These are phyloP conservation scores for Fusarium sp. DNA, from an alignment of 2,329 filamentous ascomycete species.

Conservation along the genomic window DNA sequence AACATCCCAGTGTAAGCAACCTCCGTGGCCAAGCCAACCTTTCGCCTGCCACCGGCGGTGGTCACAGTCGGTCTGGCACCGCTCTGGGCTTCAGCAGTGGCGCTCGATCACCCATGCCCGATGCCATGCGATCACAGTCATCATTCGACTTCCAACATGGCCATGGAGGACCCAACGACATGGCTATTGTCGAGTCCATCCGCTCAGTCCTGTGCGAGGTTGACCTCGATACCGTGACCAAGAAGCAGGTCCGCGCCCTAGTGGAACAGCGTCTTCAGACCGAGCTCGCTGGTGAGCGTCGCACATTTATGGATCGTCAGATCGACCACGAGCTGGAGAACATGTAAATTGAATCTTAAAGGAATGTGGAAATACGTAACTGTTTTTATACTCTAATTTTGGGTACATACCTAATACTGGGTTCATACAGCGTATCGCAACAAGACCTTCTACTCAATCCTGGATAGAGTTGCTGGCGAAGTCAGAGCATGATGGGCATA, in stretches of 20 bases:
- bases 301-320: slow-evolving; percentile 88
- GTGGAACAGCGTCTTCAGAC: slow-evolving; percentile 95
- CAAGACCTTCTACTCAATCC: slow-evolving; percentile 1
- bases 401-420: slow-evolving; percentile 39
- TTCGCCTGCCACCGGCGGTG: slow-evolving; percentile 56
- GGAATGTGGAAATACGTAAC: slow-evolving; percentile 7
- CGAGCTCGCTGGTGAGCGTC: slow-evolving; percentile 85
- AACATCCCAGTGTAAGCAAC: slow-evolving; percentile 72
- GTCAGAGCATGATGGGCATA: slow-evolving; percentile 16
- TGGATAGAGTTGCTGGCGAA: slow-evolving; percentile 21
- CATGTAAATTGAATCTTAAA: slow-evolving; percentile 69
- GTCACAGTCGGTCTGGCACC: slow-evolving; percentile 54
- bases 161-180: slow-evolving; percentile 77
- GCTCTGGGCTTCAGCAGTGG: slow-evolving; percentile 61
- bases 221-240: slow-evolving; percentile 95
- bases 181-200: slow-evolving; percentile 84
- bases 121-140: slow-evolving; percentile 60
- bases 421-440: slow-evolving; percentile 25
- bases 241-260: slow-evolving; percentile 93
- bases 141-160: slow-evolving; percentile 72
- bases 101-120: slow-evolving; percentile 57
- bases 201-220: slow-evolving; percentile 85
- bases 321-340: slow-evolving; percentile 94
- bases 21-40: slow-evolving; percentile 60
- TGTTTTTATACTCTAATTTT: slow-evolving; percentile 31